phyloP scores from a whole-genome alignment of 108 stramenopile species.

The Nitzschia putrida region DNA sequence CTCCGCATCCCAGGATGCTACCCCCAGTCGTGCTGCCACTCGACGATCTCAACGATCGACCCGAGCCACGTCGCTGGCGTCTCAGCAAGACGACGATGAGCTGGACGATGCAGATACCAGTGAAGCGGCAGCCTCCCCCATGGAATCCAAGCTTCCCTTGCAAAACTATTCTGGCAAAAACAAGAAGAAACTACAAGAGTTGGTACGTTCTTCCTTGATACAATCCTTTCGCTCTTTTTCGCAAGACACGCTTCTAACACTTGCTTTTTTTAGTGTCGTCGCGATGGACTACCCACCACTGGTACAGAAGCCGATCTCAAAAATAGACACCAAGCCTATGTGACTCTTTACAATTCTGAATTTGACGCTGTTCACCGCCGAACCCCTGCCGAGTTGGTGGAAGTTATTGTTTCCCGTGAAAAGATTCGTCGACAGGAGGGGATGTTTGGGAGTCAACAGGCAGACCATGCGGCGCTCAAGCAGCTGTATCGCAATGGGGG shows the following conservation, averaged over 20 bases:
- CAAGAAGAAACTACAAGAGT: slow-evolving; percentile 3
- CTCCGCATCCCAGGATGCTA: neutral
- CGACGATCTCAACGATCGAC: neutral
- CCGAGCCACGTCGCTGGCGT: neutral
- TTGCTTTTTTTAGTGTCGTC: slow-evolving; percentile 43
- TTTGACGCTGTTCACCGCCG: slow-evolving; percentile 50
- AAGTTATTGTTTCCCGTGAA: slow-evolving; percentile 43
- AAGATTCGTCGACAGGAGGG: slow-evolving; percentile 16
- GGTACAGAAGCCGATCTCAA: slow-evolving; percentile 52
- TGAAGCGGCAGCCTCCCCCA: neutral
- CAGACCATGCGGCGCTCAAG: slow-evolving; percentile 2
- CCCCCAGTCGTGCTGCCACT: neutral
- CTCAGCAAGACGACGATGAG: neutral
- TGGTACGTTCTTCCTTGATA: slow-evolving; percentile 3
- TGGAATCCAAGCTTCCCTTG: neutral
- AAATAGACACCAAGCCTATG: slow-evolving; percentile 50
- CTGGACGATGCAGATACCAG: neutral
- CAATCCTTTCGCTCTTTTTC: slow-evolving; percentile 2
- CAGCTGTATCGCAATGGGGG: neutral
- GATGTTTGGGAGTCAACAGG: neutral
- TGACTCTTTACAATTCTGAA: slow-evolving; percentile 60
- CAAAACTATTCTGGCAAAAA: slow-evolving; percentile 3
- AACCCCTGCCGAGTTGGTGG: slow-evolving; percentile 40
- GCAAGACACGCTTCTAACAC: slow-evolving; percentile 9
- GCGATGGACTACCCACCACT: slow-evolving; percentile 37